These are phyloP conservation scores for Helichrysum umbraculigerum DNA, from an alignment of 129 eudicot species.

Conservation along the genomic window DNA sequence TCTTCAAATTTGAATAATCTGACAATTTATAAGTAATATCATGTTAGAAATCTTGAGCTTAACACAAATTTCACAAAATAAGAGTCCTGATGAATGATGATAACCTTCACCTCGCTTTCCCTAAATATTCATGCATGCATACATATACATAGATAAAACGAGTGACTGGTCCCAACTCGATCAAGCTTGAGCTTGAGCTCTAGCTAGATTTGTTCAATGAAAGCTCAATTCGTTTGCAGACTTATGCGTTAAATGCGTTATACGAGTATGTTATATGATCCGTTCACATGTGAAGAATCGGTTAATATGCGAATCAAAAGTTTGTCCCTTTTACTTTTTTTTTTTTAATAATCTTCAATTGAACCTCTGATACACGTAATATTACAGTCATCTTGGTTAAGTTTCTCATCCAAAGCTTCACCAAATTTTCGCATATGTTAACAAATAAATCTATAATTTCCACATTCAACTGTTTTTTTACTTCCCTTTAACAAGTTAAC, in stretches of 20 bases:
- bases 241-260: background rate
- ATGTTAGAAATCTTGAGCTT: background rate
- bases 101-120: background rate
- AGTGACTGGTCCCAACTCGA: background rate
- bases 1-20: conserved; percentile 71
- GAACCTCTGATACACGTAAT: background rate
- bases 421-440: background rate
- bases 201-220: background rate
- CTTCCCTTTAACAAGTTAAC: background rate
- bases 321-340: background rate
- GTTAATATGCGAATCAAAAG: background rate
- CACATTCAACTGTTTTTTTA: background rate
- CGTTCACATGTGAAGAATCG: no score
- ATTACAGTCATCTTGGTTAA: no score
- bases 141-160: background rate
- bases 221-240: background rate
- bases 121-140: background rate
- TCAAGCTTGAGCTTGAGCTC: background rate
- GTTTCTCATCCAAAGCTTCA: background rate
- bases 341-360: background rate
- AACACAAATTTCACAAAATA: background rate
- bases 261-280: no score
- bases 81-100: background rate
- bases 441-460: background rate
- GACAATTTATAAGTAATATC: conserved; percentile 12